Evolutionary conservation across 2,329 filamentous ascomycete genomes (phyloP), one percentile per base, ranked within the genome.

Genomic region (Sclerotinia sclerotiorum): DNA sequence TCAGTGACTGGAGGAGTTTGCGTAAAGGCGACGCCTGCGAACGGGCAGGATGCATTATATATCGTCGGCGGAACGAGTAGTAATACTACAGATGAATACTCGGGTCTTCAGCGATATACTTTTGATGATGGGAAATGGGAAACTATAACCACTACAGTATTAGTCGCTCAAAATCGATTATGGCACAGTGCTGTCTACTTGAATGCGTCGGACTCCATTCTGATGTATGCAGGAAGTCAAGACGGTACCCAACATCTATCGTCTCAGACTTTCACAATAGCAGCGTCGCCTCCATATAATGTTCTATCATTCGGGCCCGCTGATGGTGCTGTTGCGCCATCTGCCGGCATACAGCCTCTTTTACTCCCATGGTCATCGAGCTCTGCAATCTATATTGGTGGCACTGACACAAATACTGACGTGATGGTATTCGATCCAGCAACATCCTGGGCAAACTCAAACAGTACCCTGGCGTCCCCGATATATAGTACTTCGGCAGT

Each of bases 131-230:
- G 83, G 69, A 82, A 79, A 68, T 91, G 89, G 89, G 82, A 87
- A 69, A 85, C 82, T 54, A 79, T 90, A 51, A 77, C 77, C 17
- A 81, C 83, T 5, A 77, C 79, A 6, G 73, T 72, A 21, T 58
- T 73, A 51, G 74, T 78, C 19, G 76, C 76, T 2, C 73, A 90
- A 76, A 87, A 92, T 75, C 88, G 93, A 69, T 82, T 87, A 69
- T 86, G 89, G 73, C 94, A 98, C 78, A 89, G 87, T 72, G 90
- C 90, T 17, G 84, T 87, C 24, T 97, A 93, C 77, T 82, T 98
- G 66, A 84, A 88, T 70, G 84, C 84, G 29, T 85, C 87, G 21
- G 84, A 92, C 67, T 85, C 87, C 5, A 91, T 98, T 67, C 80
- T 97, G 32, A 84, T 97, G 35, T 97, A 94, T 77, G 91, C 89